Evolutionary conservation across 176 grass and related monocot genomes (phyloP), one percentile per base, ranked within the genome.

Genomic region (Carex parvula): DNA sequence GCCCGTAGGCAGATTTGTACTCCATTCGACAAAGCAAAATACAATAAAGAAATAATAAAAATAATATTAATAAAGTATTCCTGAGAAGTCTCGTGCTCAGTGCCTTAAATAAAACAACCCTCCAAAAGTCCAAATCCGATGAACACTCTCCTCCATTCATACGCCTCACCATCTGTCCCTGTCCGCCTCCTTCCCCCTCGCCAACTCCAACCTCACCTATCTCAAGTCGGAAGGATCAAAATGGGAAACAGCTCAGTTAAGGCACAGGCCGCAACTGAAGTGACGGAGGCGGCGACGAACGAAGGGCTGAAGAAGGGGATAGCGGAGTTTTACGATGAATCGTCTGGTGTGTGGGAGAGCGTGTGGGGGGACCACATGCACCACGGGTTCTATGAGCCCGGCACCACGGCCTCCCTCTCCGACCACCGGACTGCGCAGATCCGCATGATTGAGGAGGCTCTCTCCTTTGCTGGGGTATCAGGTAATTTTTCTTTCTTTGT

Each of bases 341-440:
- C 95, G 13, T 98, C 95, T 20, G 83, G 89, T 46, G 2, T 83
- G 59, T 98, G 95, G 95, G 95, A 98, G 89, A 93, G 15, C 82
- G 83, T 98, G 30, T 98, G 95, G 95, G 95, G 95, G 21, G 95
- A 98, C 50, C 95, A 98, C 89, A 98, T 98, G 95, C 95, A 98
- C 89, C 91, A 98, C 60, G 95, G 95, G 48, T 98, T 89, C 91
- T 98, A 95, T 74, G 86, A 90, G 60, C 60, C 91, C 5, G 85
- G 62, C 63, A 82, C 79, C 46, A 48, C 86, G 58, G 88, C 86
- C 53, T 88, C 91, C 75, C 85, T 95, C 82, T 55, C 83, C 57
- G 93, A 91, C 85, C 95, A 98, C 83, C 89, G 89, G 15, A 71
- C 76, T 26, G 91, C 95, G 64, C 95, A 98, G 89, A 92, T 92